Evolutionary conservation across 2,329 filamentous ascomycete species (phyloP).

Genomic region (Dactylellina sp.): DNA sequence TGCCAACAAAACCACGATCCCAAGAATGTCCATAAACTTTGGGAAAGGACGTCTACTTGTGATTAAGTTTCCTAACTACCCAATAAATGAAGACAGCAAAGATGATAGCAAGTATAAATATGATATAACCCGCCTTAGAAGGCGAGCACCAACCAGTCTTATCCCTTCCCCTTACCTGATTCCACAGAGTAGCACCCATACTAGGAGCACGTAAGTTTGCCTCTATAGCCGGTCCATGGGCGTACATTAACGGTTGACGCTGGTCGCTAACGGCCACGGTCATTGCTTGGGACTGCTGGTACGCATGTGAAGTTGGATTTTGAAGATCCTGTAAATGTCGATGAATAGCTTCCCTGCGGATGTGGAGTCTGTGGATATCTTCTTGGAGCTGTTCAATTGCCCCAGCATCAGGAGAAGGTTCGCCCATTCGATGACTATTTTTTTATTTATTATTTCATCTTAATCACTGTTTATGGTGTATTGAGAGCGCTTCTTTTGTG

Average conservation of each 20-base stretch:
- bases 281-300: conserved; percentile 40
- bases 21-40: too few relatives aligned
- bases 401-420: neutral
- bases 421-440: too few relatives aligned
- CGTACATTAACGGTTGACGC: conserved; percentile 11
- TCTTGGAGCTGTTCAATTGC: conserved; percentile 27
- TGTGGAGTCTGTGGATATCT: conserved; percentile 18
- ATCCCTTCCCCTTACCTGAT: neutral
- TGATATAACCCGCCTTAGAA: neutral
- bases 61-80: neutral
- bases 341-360: conserved; percentile 6
- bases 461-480: too few relatives aligned
- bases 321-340: conserved; percentile 35
- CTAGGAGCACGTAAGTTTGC: neutral
- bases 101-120: neutral
- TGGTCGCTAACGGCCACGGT: conserved; percentile 5
- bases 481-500: too few relatives aligned
- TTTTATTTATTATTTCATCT: too few relatives aligned
- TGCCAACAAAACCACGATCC: too few relatives aligned
- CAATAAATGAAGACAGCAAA: neutral
- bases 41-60: neutral
- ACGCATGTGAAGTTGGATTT: conserved; percentile 33
- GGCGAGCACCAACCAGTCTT: neutral
- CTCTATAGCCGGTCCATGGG: neutral
- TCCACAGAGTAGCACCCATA: neutral